Conservation (phyloP, 1,284 basidiomycete genomes). For the Malassezia caprae region DNA sequence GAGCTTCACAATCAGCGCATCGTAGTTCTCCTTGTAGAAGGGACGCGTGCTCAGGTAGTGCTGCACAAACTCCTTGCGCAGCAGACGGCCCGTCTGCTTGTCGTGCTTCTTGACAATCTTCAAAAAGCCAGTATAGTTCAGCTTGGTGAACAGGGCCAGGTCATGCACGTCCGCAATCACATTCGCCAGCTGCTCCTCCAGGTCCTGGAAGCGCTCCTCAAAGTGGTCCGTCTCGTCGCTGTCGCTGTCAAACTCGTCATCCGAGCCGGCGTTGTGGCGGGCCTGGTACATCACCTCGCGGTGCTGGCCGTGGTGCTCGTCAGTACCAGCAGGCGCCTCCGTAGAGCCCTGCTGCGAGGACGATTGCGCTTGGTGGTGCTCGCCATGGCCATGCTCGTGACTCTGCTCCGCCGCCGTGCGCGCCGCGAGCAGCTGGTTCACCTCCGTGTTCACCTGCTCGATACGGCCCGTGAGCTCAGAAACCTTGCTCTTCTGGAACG, state of each 20-base stretch:
- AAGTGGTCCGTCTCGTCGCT: constrained; percentile 62
- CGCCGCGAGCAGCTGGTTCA: constrained; percentile 42
- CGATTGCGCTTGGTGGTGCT: neutral
- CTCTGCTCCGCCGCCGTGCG: constrained; percentile 4
- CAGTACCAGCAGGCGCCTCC: constrained; percentile 35
- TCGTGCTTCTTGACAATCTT: constrained; percentile 97
- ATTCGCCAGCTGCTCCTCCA: constrained; percentile 90
- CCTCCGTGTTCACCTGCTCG: constrained; percentile 45
- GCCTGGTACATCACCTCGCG: constrained; percentile 22
- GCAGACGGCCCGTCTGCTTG: constrained; percentile 56
- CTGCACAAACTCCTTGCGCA: constrained; percentile 61
- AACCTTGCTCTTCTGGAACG: constrained; percentile 79
- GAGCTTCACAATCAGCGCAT: constrained; percentile 88
- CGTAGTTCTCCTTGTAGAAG: constrained; percentile 70
- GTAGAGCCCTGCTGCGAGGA: neutral
- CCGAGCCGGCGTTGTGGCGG: constrained; percentile 52
- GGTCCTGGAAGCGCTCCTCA: constrained; percentile 74
- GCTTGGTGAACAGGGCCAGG: constrained; percentile 79
- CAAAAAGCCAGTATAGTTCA: constrained; percentile 90
- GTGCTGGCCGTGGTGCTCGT: constrained; percentile 53
- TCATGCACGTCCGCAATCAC: constrained; percentile 98
- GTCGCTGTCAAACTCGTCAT: constrained; percentile 55
- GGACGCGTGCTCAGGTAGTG: constrained; percentile 88
- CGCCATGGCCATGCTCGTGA: neutral
- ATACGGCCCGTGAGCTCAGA: constrained; percentile 43